Base-by-base conservation (phyloP, 306 rosid genomes). In the Vachellia collinsii region DNA sequence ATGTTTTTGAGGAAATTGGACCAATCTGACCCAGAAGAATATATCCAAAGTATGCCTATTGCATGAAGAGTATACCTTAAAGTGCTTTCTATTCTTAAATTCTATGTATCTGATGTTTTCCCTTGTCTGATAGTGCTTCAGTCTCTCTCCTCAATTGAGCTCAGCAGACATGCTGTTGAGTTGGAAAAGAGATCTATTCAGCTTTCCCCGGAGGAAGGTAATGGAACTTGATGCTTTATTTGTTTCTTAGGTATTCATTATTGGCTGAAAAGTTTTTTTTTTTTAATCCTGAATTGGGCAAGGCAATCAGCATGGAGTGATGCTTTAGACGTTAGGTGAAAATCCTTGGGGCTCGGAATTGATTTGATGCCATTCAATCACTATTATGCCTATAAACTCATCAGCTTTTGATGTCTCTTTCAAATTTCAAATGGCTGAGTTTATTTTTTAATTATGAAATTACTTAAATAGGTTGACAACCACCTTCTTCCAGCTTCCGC, bases 181-280 rank as follows among this genome's bases (percentile, higher is more conserved):
- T 84, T 95, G 87, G 99, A 95, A 84, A 95, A 90, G 89, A 93
- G 97, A 83, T 90, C 99, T 37, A 95, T 95, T 81, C 97, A 95
- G 86, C 99, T 95, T 84, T 93, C 98, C 11, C 84, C 93, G 14
- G 97, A 95, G 88, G 99, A 95, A 95, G 99, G 99, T 95, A 89
- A 69, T 77, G 50, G 59, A 66, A 34, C 50, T 54, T 66, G 8
- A 61, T 53, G 66, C 70, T 70, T 72, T 10, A 7, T 77, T 7
- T 71, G 53, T 79, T 79, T 79, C 72, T 37, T 83, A 50, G 39
- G 46, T 75, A 56, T 44, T 46, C 44, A 11, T 12, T 54, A 54
- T 54, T n/a, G 62, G 47, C 1, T 69, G 42, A 14, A 22, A 10
- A 4, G 34, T 1, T 1, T 29, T 53, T 16, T 11, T 74, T 48